These are phyloP conservation scores for Lentinula sp. DNA, from an alignment of 768 basidiomycete genomes.

Conservation along the genomic window DNA sequence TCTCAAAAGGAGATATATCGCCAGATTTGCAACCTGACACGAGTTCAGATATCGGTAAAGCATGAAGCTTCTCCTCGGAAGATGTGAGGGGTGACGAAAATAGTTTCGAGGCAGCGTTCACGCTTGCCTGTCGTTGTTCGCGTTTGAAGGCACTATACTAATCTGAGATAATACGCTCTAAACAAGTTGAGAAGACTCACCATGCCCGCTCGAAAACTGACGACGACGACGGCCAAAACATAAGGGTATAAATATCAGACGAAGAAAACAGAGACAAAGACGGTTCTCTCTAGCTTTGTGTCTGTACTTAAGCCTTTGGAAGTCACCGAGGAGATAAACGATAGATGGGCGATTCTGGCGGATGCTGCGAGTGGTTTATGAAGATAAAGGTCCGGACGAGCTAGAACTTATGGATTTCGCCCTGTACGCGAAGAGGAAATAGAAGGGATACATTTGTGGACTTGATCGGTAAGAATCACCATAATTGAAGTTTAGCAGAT, in stretches of 20 bases:
- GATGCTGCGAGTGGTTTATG: background rate
- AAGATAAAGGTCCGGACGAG: constrained; percentile 2
- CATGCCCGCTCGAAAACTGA: constrained; percentile 27
- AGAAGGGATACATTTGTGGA: constrained; percentile 2
- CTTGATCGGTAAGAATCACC: constrained; percentile 1
- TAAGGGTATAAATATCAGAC: constrained; percentile 9
- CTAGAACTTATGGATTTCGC: constrained; percentile 6
- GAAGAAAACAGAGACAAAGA: background rate
- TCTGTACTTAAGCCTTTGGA: background rate
- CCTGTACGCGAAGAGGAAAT: constrained; percentile 8
- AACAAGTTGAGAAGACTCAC: constrained; percentile 9
- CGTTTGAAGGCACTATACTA: constrained; percentile 35
- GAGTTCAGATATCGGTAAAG: constrained; percentile 41
- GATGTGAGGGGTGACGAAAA: constrained; percentile 36
- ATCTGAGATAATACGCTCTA: background rate
- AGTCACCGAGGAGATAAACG: constrained; percentile 1
- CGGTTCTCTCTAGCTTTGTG: background rate
- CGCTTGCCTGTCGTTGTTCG: constrained; percentile 34
- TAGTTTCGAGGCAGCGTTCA: constrained; percentile 31
- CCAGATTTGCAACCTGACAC: constrained; percentile 39
- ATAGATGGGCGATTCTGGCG: constrained; percentile 5
- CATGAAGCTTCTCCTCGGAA: constrained; percentile 41
- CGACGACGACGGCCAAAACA: constrained; percentile 29
- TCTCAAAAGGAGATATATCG: constrained; percentile 29
- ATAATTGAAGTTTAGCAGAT: background rate